phyloP scores from a whole-genome alignment of 129 eudicot species.

The Silybum marianum region DNA sequence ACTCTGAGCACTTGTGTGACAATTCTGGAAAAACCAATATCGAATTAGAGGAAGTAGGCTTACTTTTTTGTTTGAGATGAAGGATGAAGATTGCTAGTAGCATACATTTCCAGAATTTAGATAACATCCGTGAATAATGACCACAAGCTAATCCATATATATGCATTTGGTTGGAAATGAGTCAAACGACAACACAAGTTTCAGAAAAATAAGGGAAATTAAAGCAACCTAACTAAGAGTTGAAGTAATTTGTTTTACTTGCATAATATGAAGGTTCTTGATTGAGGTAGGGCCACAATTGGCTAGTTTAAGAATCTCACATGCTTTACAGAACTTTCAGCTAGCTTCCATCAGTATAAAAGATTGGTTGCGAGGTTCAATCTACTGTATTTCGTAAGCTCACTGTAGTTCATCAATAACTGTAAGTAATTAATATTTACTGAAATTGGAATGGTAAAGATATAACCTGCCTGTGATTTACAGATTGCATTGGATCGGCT shows the following conservation, averaged over 20 bases:
- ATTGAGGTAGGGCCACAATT: not conserved
- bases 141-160: not conserved
- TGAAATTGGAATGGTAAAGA: slow-evolving; percentile 1
- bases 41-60: not conserved
- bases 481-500: slow-evolving; percentile 92
- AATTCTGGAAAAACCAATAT: not conserved
- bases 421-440: slow-evolving; percentile 1
- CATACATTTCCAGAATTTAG: slow-evolving; percentile 7
- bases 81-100: slow-evolving; percentile 8
- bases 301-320: slow-evolving; percentile 5
- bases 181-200: not conserved
- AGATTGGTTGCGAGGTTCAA: not conserved
- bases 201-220: not conserved
- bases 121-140: not conserved
- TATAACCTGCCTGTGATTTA: slow-evolving; percentile 27
- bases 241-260: not conserved
- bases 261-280: not conserved
- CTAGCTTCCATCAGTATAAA: not conserved
- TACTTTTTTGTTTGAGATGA: not conserved
- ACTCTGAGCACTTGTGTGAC: not conserved
- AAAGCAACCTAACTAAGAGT: slow-evolving; percentile 1
- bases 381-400: not conserved
- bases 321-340: slow-evolving; percentile 18
- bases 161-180: slow-evolving; percentile 16
- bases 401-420: not conserved